Evolutionary conservation across 1,284 basidiomycete genomes (phyloP).

Genomic region (Rhodotorula mucilaginosa): DNA sequence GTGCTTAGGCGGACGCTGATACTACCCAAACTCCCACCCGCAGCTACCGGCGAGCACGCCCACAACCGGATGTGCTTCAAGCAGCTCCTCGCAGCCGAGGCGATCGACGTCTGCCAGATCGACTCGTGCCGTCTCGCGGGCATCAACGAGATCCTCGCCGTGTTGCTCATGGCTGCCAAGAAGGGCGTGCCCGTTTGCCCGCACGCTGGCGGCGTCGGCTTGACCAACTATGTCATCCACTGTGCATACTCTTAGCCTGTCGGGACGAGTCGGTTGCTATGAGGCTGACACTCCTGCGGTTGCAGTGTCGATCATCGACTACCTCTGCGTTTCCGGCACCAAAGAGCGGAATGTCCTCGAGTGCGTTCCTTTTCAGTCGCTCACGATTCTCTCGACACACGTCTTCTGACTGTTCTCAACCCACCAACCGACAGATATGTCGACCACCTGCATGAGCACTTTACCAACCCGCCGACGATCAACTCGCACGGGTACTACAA

Average conservation of each 20-base stretch:
- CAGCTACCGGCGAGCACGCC: constrained; percentile 89
- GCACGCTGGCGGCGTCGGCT: constrained; percentile 90
- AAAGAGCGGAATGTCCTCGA: constrained; percentile 92
- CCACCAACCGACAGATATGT: constrained; percentile 56
- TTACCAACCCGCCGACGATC: constrained; percentile 82
- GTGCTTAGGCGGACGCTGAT: too few relatives aligned
- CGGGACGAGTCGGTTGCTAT: not conserved
- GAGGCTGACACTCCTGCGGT: not conserved
- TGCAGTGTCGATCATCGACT: constrained; percentile 70
- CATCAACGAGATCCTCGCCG: constrained; percentile 86
- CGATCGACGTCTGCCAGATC: constrained; percentile 94
- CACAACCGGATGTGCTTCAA: constrained; percentile 95
- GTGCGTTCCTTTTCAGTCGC: constrained; percentile 47
- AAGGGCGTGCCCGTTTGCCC: constrained; percentile 85
- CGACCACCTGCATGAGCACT: constrained; percentile 91
- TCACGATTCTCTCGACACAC: too few relatives aligned
- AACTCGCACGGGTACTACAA: constrained; percentile 82
- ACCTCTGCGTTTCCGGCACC: constrained; percentile 81
- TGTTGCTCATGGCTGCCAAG: constrained; percentile 93
- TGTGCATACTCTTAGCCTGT: constrained; percentile 23
- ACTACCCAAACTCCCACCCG: too few relatives aligned
- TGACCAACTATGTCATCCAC: constrained; percentile 91
- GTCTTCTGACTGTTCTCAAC: not conserved
- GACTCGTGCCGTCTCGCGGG: constrained; percentile 90
- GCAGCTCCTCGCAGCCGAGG: constrained; percentile 86